Conservation (phyloP, 495 filamentous ascomycete genomes). For the Ramalina peruviana region DNA sequence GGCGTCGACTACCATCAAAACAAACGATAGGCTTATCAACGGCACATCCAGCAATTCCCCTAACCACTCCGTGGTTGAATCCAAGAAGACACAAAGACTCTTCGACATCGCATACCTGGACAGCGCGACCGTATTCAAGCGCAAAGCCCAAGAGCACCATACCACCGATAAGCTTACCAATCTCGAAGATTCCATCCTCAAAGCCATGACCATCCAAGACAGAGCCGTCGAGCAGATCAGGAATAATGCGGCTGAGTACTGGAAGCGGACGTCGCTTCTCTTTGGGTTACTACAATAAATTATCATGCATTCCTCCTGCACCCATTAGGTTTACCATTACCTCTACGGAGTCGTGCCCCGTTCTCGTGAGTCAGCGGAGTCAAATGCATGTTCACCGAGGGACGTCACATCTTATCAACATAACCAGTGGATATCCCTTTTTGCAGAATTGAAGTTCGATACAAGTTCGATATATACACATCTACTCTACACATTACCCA, state of each 20-base stretch:
- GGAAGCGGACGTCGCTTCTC: slow-evolving; percentile 63
- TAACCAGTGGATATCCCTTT: too few relatives aligned
- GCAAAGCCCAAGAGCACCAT: slow-evolving; percentile 13
- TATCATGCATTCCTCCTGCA: too few relatives aligned
- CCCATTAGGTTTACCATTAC: too few relatives aligned
- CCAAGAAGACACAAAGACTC: slow-evolving; percentile 55
- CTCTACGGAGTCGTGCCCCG: too few relatives aligned
- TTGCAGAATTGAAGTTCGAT: too few relatives aligned
- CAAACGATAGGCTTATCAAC: slow-evolving; percentile 6
- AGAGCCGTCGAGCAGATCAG: slow-evolving; percentile 34
- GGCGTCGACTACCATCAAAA: background rate
- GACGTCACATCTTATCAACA: too few relatives aligned
- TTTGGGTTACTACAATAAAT: slow-evolving; percentile 36
- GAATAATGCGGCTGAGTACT: slow-evolving; percentile 55
- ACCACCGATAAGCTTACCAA: slow-evolving; percentile 6
- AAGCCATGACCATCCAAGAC: slow-evolving; percentile 30
- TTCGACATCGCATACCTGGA: slow-evolving; percentile 65
- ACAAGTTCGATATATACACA: too few relatives aligned
- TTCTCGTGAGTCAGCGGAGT: too few relatives aligned
- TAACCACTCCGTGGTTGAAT: slow-evolving; percentile 22
- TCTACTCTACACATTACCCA: too few relatives aligned
- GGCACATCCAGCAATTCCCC: background rate
- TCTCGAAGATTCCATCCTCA: slow-evolving; percentile 22
- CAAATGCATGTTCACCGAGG: too few relatives aligned
- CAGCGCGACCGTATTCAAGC: slow-evolving; percentile 23